Evolutionary conservation across 2,329 filamentous ascomycete genomes (phyloP).

Genomic region (Verticillium longisporum): DNA sequence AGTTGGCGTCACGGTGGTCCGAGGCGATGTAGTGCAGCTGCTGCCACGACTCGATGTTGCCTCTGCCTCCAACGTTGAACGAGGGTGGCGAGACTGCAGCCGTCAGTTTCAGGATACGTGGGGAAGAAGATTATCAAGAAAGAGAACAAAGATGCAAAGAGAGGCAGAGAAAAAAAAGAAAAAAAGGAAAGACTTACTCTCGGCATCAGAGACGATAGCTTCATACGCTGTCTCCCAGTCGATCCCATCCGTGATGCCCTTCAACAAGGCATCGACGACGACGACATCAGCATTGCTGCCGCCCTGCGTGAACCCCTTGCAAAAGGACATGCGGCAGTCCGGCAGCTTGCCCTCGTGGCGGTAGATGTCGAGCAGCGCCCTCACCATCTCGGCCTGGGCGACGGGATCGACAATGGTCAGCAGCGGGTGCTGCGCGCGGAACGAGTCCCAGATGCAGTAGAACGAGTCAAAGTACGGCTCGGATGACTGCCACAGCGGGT

Average conservation of each 20-base stretch:
- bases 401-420: constrained; percentile 64
- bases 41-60: constrained; percentile 67
- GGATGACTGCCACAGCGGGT: constrained; percentile 60
- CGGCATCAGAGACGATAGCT: constrained; percentile 66
- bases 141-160: background rate
- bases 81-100: constrained; percentile 50
- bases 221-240: constrained; percentile 67
- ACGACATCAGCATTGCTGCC: constrained; percentile 71
- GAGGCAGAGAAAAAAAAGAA: background rate
- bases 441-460: constrained; percentile 68
- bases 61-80: constrained; percentile 66
- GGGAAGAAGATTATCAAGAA: background rate
- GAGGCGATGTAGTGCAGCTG: constrained; percentile 63
- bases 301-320: constrained; percentile 70
- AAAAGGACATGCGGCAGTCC: constrained; percentile 71
- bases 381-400: constrained; percentile 63
- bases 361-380: constrained; percentile 67
- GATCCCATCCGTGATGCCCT: constrained; percentile 57
- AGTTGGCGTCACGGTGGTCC: constrained; percentile 58
- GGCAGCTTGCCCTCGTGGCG: constrained; percentile 54
- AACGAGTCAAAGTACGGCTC: constrained; percentile 70
- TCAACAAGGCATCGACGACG: constrained; percentile 62
- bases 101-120: background rate
- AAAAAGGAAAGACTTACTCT: constrained; percentile 26
- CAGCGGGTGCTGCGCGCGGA: constrained; percentile 65